Conservation (phyloP, 139 green algal species). For the Chlorella ohadii region DNA sequence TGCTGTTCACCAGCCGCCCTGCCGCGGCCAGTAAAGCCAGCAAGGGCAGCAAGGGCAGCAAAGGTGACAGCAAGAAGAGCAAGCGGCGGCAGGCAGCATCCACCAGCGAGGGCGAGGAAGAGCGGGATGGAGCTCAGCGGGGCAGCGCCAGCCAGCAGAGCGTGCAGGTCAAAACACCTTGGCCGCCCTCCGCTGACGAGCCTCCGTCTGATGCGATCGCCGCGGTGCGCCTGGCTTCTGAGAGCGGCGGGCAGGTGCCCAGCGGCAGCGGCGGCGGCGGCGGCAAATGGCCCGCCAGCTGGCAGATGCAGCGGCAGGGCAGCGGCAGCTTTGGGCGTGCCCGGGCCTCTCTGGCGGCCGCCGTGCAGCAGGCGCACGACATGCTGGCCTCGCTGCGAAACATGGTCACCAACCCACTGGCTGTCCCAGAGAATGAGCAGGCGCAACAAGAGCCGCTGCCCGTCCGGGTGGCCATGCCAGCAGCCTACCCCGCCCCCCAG, state of each 20-base stretch:
- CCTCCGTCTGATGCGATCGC: neutral
- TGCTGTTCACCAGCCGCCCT: neutral
- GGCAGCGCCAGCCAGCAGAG: too few relatives aligned
- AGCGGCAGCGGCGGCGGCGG: neutral
- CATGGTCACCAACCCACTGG: conserved; percentile 17
- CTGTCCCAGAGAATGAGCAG: neutral
- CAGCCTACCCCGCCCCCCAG: too few relatives aligned
- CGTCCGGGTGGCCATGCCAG: neutral
- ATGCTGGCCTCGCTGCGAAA: neutral
- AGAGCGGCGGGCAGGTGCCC: neutral
- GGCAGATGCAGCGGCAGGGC: neutral
- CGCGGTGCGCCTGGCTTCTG: neutral
- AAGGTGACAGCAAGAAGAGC: neutral
- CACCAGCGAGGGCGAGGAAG: neutral
- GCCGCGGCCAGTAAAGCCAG: neutral
- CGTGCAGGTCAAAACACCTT: too few relatives aligned
- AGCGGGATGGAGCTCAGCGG: neutral
- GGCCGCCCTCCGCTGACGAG: neutral
- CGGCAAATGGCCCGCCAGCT: neutral
- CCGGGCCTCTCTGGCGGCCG: neutral
- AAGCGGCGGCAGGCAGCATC: neutral
- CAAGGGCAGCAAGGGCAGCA: neutral
- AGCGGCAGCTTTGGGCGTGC: neutral
- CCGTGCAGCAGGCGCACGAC: neutral
- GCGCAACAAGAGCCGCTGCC: neutral